Evolutionary conservation across 768 basidiomycete species (phyloP).

Genomic region (Cystobasidium ongulense): DNA sequence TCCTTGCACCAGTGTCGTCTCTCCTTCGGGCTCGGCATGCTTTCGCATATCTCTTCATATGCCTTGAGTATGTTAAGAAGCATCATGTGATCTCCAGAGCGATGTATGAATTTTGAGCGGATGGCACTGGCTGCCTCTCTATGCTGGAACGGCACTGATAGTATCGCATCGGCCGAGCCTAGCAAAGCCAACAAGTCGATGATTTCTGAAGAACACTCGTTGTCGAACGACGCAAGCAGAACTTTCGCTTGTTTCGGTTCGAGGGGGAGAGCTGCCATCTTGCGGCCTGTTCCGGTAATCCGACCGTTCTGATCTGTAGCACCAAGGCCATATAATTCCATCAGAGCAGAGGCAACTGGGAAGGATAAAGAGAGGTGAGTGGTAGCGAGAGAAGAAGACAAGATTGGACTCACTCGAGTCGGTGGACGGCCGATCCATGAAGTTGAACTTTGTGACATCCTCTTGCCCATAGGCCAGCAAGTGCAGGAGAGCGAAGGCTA

Average conservation of each 20-base stretch:
- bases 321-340: slow-evolving; percentile 62
- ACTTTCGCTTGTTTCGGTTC: slow-evolving; percentile 73
- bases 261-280: slow-evolving; percentile 88
- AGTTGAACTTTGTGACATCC: slow-evolving; percentile 52
- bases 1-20: slow-evolving; percentile 66
- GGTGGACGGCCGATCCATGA: slow-evolving; percentile 76
- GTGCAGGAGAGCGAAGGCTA: slow-evolving; percentile 74
- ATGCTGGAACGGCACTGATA: slow-evolving; percentile 42
- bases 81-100: slow-evolving; percentile 83
- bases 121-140: slow-evolving; percentile 62
- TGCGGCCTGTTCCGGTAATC: slow-evolving; percentile 65
- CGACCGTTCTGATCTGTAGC: slow-evolving; percentile 61
- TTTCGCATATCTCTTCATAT: slow-evolving; percentile 55
- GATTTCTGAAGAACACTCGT: slow-evolving; percentile 67
- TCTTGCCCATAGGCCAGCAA: slow-evolving; percentile 47
- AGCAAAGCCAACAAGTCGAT: slow-evolving; percentile 76
- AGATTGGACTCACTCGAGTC: slow-evolving; percentile 50
- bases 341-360: slow-evolving; percentile 42
- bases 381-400: slow-evolving; percentile 50
- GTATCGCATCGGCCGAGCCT: slow-evolving; percentile 53
- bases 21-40: slow-evolving; percentile 44
- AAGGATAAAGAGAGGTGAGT: not conserved
- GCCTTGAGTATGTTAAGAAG: slow-evolving; percentile 74
- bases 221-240: slow-evolving; percentile 65
- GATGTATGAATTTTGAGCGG: slow-evolving; percentile 68